A percentile compares a stretch with the other conserved stretches of the same genome.
Conservation (phyloP, 805 yeast genomes). For the Sugiyamaella qingdaonensis region DNA sequence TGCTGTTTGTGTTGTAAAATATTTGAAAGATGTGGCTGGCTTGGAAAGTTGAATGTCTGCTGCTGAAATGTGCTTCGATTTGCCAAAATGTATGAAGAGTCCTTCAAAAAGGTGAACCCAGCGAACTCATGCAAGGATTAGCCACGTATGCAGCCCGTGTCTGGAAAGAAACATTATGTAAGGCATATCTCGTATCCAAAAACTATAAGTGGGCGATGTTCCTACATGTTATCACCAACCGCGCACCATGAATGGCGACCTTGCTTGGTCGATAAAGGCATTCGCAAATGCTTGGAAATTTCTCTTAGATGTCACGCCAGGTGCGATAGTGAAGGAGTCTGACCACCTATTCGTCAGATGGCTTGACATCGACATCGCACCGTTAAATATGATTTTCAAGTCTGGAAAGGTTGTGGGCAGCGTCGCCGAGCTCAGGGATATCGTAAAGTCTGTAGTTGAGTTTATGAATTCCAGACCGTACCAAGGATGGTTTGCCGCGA, state of each 20-base stretch:
- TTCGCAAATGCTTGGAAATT: neutral
- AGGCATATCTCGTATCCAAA: too few relatives aligned
- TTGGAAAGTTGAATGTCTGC: too few relatives aligned
- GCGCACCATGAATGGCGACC: neutral
- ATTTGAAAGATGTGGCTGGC: too few relatives aligned
- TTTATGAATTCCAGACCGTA: neutral
- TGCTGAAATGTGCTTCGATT: too few relatives aligned
- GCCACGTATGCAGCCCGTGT: too few relatives aligned
- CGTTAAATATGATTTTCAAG: neutral
- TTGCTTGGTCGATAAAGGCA: neutral
- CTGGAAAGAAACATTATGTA: too few relatives aligned
- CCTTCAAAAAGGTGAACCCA: too few relatives aligned
- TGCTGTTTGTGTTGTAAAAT: too few relatives aligned
- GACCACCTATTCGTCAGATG: neutral
- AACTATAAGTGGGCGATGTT: too few relatives aligned
- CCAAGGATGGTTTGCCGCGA: neutral
- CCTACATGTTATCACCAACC: neutral
- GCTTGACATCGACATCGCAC: neutral
- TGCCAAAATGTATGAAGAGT: too few relatives aligned
- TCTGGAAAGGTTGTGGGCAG: neutral
- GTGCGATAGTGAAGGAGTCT: neutral
- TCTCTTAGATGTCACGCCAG: neutral
- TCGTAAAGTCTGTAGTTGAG: neutral
- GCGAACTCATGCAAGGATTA: too few relatives aligned
- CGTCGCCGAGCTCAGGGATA: neutral